phyloP scores from a whole-genome alignment of 306 rosid genomes.

The Urtica urens region DNA sequence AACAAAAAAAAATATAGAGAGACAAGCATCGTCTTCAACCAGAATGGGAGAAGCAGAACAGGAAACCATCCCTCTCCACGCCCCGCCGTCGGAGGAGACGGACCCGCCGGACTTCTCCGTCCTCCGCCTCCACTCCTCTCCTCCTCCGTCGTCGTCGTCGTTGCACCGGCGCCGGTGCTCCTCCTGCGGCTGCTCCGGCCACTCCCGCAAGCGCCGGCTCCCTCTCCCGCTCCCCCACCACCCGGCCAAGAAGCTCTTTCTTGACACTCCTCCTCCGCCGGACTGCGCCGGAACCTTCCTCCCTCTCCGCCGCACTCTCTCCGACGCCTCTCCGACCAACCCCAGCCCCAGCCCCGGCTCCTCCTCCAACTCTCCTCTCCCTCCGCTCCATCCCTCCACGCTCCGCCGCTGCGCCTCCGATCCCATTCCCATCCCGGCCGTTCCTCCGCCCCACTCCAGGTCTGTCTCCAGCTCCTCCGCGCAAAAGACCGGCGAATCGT shows the following conservation, averaged over 20 bases:
- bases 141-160: neutral
- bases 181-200: constrained; percentile 7
- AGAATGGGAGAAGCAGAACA: neutral
- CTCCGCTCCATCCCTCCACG: neutral
- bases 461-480: constrained; percentile 12
- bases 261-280: no score
- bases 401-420: constrained; percentile 25
- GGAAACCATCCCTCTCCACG: neutral
- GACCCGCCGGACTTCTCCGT: constrained; percentile 6
- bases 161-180: constrained; percentile 3
- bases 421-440: constrained; percentile 16
- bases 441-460: neutral
- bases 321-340: constrained; percentile 16
- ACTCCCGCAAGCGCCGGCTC: constrained; percentile 21
- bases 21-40: neutral
- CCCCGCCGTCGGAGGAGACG: neutral
- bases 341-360: neutral
- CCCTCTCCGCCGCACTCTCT: constrained; percentile 17
- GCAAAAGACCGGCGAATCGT: constrained; percentile 10
- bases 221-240: neutral
- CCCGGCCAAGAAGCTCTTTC: constrained; percentile 19
- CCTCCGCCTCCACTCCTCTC: constrained; percentile 4
- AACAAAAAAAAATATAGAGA: neutral
- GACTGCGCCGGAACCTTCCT: neutral
- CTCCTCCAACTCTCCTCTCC: neutral